These are phyloP conservation scores for Penicillium bovifimosum DNA, from an alignment of 495 filamentous ascomycete genomes.

Conservation along the genomic window DNA sequence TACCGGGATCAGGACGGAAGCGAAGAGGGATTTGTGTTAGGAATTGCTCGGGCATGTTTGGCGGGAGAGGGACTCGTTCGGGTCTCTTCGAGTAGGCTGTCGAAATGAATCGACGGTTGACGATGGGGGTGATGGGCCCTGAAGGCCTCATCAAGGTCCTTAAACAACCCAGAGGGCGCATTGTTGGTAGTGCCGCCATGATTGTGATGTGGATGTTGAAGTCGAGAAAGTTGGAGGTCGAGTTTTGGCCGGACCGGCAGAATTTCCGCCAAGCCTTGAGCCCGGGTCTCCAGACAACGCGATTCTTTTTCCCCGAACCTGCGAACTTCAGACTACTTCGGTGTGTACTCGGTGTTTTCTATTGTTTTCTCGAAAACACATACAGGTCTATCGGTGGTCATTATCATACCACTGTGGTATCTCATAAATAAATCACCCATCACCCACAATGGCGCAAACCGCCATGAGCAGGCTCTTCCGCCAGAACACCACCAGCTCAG, in stretches of 20 bases:
- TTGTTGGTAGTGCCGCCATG: conserved; percentile 56
- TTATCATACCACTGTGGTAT: neutral
- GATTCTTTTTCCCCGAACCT: conserved; percentile 13
- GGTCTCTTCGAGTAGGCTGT: conserved; percentile 37
- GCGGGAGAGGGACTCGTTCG: conserved; percentile 35
- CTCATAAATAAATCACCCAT: neutral
- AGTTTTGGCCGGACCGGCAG: conserved; percentile 35
- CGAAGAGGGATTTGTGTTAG: conserved; percentile 38
- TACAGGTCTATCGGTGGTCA: neutral
- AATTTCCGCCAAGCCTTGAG: conserved; percentile 40
- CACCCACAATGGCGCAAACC: conserved; percentile 33
- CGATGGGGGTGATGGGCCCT: conserved; percentile 37
- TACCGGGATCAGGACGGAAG: conserved; percentile 35
- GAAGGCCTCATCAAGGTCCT: conserved; percentile 48
- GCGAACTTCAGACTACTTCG: conserved; percentile 3
- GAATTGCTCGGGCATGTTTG: conserved; percentile 37
- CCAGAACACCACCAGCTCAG: conserved; percentile 21
- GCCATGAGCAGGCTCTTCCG: conserved; percentile 37
- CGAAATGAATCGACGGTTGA: conserved; percentile 35
- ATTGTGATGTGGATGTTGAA: conserved; percentile 19
- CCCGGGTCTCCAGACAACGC: conserved; percentile 5
- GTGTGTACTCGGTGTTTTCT: conserved; percentile 10
- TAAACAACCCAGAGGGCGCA: conserved; percentile 65
- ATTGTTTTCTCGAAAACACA: neutral
- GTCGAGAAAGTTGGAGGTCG: conserved; percentile 26